Evolutionary conservation across 805 yeast genomes (phyloP).

Genomic region (Jamesozyma lodderae): DNA sequence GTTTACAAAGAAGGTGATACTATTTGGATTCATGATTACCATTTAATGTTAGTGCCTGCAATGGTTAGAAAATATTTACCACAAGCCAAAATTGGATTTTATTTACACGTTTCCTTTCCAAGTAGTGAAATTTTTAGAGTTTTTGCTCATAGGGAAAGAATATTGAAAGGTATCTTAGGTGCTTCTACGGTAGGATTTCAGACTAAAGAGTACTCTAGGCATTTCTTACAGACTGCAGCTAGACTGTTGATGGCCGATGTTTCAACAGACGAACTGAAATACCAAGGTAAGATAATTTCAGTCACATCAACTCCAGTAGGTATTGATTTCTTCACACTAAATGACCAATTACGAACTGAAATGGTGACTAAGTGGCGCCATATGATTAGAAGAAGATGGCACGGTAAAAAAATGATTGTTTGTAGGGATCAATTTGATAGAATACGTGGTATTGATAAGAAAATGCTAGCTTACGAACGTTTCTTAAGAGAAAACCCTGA

Average conservation of each 20-base stretch:
- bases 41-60: conserved; percentile 73
- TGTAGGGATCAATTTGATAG: conserved; percentile 83
- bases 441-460: conserved; percentile 81
- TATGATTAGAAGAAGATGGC: conserved; percentile 74
- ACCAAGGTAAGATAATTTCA: conserved; percentile 47
- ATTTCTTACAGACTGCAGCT: conserved; percentile 84
- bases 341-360: conserved; percentile 36
- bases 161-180: conserved; percentile 78
- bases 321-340: conserved; percentile 56
- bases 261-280: conserved; percentile 46
- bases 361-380: conserved; percentile 57
- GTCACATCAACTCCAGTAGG: conserved; percentile 67
- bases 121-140: conserved; percentile 92
- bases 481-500: conserved; percentile 67
- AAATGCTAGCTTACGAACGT: conserved; percentile 75
- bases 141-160: conserved; percentile 72
- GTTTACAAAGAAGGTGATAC: conserved; percentile 66
- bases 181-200: conserved; percentile 86
- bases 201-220: conserved; percentile 87
- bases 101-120: conserved; percentile 90
- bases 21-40: conserved; percentile 93
- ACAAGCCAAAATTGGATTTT: conserved; percentile 80
- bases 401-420: conserved; percentile 57
- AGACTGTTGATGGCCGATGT: conserved; percentile 77
- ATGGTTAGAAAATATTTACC: conserved; percentile 75